Base-by-base conservation (phyloP, 257 asterid species). In the Marsdenia floribunda region DNA sequence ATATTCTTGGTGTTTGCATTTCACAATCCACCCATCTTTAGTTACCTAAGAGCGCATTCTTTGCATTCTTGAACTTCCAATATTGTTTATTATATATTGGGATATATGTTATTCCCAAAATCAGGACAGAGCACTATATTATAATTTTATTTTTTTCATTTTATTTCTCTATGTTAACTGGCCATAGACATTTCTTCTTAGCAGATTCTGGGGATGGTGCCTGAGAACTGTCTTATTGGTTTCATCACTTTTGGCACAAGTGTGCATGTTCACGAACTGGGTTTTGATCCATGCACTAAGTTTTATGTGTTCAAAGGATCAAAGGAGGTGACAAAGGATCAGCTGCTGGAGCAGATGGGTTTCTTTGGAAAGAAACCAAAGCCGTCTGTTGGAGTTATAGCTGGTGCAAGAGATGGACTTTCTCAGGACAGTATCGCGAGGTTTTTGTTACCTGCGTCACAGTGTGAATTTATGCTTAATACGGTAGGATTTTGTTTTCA, bases 221-320 rank as follows among this genome's bases (percentile, higher is more conserved):
- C 99, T 53, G 99, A 91, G 82, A 95, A 92, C 88, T 92, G 92
- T 85, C 87, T 95, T 81, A 83, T 95, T 80, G 99, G 99, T 66
- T 80, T 95, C 82, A 89, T 95, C 72, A 95, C 98, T 5, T 90
- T 92, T 64, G 99, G 99, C 75, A 87, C 98, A 46, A 90, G 84
- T 53, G 97, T 95, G 67, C 97, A 95, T 76, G 87, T 95, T 82
- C 97, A 92, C 82, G 98, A 95, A 87, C 84, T 95, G 80, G 99
- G 99, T 35, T 95, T 86, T 79, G 96, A 95, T 72, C 96, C 88
- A 84, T 85, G 90, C 78, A 93, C 99, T 12, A 95, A 92, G 90
- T 92, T 90, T 80, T 93, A 92, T 68, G 98, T 90, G 81, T 95
- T 95, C 88, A 95, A 87, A 90, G 99, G 99, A 75, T 87, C 96